Base-by-base conservation (phyloP, 75 land plant species). In the Ceratopteris richardii region DNA sequence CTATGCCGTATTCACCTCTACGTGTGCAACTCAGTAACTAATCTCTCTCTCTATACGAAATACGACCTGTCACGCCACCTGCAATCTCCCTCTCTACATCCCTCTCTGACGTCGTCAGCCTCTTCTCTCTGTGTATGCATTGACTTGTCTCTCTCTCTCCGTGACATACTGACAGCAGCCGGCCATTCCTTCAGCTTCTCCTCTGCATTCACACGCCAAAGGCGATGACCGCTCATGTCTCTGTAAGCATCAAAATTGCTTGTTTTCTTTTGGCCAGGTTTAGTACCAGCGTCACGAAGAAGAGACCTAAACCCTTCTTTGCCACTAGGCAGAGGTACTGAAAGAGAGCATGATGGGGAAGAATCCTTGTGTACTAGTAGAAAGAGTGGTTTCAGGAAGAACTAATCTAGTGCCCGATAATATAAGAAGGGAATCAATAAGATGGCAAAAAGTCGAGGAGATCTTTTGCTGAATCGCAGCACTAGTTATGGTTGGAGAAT, bases 261-360 rank as follows among this genome's bases (percentile, higher is more conserved):
- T n/a, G 92, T 95, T 80, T 90, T 95, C 84, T 90, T 95, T 79
- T 94, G 98, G 24, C 98, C 90, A 2, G 96, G 96, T 68, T 95
- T 95, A 7, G 99, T 83, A 14, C 83, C 96, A 9, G 92, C 96
- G 16, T 88, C 96, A 9, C 99, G 71, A 1, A 94, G 88, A 1
- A 94, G 75, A 1, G 98, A 94, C 0, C 98, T 96, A 37, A 94
- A 94, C 47, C 98, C 98, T 11, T 96, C 98, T 70, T 94, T 94
- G 5, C 98, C 98, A 13, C 86, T 96, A 24, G 63, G 64, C 29
- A 92, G 75, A 0, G 82, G 81, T 24, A 73, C 63, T 19, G 71
- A 40, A 26, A 92, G 47, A 24, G 56, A 18, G 37, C 69, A 57
- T 6, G 77, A 55, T 10, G n/a, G 85, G 85, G 61, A 70, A 80